phyloP scores from a whole-genome alignment of 225 moss, liverwort and hornwort species.

The Pleurozium schreberi region DNA sequence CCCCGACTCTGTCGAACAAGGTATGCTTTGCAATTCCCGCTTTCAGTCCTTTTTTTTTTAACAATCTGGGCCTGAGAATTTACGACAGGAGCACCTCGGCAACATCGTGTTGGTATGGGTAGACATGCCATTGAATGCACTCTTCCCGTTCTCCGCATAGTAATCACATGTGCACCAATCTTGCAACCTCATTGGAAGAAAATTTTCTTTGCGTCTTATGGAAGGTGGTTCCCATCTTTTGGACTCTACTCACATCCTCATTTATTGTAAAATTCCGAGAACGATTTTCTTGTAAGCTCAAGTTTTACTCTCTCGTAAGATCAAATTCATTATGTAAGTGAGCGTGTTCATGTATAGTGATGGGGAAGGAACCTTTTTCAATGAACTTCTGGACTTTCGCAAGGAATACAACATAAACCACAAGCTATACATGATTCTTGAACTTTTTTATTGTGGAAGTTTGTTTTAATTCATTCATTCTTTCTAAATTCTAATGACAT shows the following conservation, averaged over 20 bases:
- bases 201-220: not conserved
- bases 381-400: not conserved
- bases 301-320: not conserved
- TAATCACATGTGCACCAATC: not conserved
- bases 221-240: not conserved
- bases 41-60: not conserved
- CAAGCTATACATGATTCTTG: not conserved
- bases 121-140: not conserved
- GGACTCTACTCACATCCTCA: not conserved
- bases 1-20: conserved; percentile 4
- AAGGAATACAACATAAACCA: not conserved
- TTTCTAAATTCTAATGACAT: not conserved
- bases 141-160: too few species aligned
- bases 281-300: not conserved
- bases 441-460: not conserved
- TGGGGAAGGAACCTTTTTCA: not conserved
- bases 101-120: not conserved
- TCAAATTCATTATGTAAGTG: not conserved
- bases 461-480: not conserved
- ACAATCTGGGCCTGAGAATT: not conserved
- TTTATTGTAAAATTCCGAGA: not conserved
- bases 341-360: not conserved
- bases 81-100: not conserved
- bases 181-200: not conserved
- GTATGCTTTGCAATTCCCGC: not conserved